Evolutionary conservation across 306 rosid genomes (phyloP).

Genomic region (Malus sieversii): DNA sequence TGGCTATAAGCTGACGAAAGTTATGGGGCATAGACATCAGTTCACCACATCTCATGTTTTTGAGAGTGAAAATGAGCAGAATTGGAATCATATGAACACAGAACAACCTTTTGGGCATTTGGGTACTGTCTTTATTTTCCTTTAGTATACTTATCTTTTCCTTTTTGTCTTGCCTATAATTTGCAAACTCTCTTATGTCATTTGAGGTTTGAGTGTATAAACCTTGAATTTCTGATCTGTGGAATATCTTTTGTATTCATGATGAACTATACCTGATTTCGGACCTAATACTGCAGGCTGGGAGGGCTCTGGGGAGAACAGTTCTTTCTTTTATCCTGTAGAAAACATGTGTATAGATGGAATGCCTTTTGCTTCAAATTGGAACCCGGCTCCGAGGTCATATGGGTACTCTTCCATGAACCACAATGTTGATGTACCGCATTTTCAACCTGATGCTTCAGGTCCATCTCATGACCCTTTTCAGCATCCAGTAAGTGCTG

Average conservation of each 20-base stretch:
- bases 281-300: slow-evolving; percentile 38
- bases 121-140: slow-evolving; percentile 42
- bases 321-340: slow-evolving; percentile 45
- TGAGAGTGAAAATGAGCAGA: slow-evolving; percentile 65
- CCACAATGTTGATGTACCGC: slow-evolving; percentile 43
- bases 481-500: slow-evolving; percentile 48
- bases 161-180: too few species aligned
- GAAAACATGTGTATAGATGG: slow-evolving; percentile 55
- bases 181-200: not conserved
- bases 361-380: slow-evolving; percentile 45
- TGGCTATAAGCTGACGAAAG: slow-evolving; percentile 22
- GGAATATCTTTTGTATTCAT: not conserved
- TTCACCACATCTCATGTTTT: slow-evolving; percentile 51
- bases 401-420: slow-evolving; percentile 55
- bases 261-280: slow-evolving; percentile 2
- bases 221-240: not conserved
- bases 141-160: not conserved
- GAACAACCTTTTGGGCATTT: slow-evolving; percentile 57
- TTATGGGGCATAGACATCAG: slow-evolving; percentile 77
- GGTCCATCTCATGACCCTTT: slow-evolving; percentile 59
- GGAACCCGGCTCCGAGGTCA: slow-evolving; percentile 53
- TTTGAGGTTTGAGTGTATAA: not conserved
- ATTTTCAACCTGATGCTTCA: slow-evolving; percentile 50
- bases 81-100: slow-evolving; percentile 62
- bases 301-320: slow-evolving; percentile 49